phyloP scores from a whole-genome alignment of 2,329 filamentous ascomycete genomes.

The Lecanicillium sp. region DNA sequence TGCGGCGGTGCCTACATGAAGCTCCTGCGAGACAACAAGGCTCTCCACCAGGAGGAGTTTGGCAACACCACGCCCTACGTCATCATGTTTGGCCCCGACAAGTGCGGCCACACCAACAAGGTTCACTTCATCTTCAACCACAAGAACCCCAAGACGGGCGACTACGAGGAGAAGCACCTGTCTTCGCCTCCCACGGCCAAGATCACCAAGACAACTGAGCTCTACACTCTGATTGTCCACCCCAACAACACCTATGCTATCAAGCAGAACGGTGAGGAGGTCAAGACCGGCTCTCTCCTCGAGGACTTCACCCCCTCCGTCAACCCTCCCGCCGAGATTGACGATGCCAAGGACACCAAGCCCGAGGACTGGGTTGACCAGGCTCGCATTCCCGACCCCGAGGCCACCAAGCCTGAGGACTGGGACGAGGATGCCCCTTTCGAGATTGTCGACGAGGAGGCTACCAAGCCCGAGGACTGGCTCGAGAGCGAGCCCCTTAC shows the following conservation, averaged over 20 bases:
- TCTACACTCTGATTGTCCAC: constrained; percentile 95
- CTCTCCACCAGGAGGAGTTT: constrained; percentile 95
- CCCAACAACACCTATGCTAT: constrained; percentile 94
- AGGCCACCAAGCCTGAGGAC: constrained; percentile 92
- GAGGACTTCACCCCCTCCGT: constrained; percentile 92
- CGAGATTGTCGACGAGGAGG: constrained; percentile 91
- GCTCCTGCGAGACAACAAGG: constrained; percentile 95
- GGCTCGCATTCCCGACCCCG: constrained; percentile 81
- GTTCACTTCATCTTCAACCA: constrained; percentile 98
- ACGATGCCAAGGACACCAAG: constrained; percentile 89
- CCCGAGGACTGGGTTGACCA: constrained; percentile 94
- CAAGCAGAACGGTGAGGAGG: constrained; percentile 80
- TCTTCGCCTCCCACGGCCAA: constrained; percentile 73
- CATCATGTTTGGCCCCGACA: constrained; percentile 99
- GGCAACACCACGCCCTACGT: constrained; percentile 95
- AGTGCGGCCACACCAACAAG: constrained; percentile 99
- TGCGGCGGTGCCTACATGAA: constrained; percentile 99
- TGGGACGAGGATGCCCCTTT: constrained; percentile 98
- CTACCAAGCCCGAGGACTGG: constrained; percentile 90
- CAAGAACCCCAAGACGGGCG: constrained; percentile 99
- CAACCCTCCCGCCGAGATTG: constrained; percentile 92
- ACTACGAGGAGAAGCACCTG: constrained; percentile 99
- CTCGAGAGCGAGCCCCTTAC: constrained; percentile 79
- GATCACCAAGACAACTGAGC: constrained; percentile 84
- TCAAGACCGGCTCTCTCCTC: constrained; percentile 83